phyloP scores from a whole-genome alignment of 2,329 filamentous ascomycete genomes.

The Pseudogymnoascus sp. region DNA sequence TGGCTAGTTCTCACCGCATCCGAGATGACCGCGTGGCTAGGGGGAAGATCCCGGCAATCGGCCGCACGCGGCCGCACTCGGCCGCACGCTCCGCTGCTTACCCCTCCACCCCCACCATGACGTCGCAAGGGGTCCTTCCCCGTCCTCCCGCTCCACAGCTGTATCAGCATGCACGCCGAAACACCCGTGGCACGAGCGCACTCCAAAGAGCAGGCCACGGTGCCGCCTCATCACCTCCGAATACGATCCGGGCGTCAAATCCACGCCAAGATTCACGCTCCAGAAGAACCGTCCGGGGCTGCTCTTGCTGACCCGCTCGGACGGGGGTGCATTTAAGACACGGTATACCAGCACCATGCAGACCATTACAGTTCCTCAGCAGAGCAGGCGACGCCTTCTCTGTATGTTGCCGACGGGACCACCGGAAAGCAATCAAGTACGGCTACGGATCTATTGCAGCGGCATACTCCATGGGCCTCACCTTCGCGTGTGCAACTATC shows the following conservation, averaged over 20 bases:
- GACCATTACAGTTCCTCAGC: too few species aligned
- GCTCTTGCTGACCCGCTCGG: neutral
- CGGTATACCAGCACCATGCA: too few species aligned
- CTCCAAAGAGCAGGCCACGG: neutral
- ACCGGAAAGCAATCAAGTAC: too few species aligned
- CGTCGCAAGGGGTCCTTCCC: neutral
- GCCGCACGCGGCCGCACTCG: neutral
- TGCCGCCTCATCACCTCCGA: neutral
- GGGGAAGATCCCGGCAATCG: neutral
- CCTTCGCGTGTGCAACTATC: too few species aligned
- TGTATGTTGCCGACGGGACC: too few species aligned
- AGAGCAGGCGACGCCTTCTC: too few species aligned
- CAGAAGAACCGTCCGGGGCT: neutral
- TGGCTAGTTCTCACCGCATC: neutral
- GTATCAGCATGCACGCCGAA: neutral
- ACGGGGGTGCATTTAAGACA: neutral
- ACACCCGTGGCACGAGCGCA: neutral
- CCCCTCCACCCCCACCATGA: neutral
- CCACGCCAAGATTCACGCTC: neutral
- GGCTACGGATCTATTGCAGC: too few species aligned
- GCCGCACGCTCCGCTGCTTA: neutral
- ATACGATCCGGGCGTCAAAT: neutral
- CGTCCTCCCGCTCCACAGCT: neutral
- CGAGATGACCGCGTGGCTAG: neutral
- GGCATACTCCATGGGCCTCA: too few species aligned